These are phyloP conservation scores for Leccinum obscurum DNA, from an alignment of 768 basidiomycete genomes.

Conservation along the genomic window DNA sequence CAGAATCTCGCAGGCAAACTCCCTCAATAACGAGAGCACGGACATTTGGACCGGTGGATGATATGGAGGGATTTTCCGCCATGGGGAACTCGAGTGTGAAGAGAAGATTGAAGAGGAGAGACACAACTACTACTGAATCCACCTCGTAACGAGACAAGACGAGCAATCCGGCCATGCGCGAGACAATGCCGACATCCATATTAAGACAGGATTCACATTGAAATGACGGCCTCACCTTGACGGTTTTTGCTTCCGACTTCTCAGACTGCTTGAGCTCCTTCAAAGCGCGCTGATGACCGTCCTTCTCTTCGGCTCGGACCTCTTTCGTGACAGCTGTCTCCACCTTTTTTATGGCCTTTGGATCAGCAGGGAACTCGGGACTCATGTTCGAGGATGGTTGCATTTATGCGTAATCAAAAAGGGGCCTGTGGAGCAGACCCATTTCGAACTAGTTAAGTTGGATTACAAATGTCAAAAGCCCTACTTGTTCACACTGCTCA, in stretches of 20 bases:
- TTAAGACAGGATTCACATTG: background rate
- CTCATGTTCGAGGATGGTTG: conserved; percentile 21
- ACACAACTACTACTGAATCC: too few relatives aligned
- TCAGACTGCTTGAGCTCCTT: conserved; percentile 55
- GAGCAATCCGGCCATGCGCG: too few relatives aligned
- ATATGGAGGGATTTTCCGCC: too few relatives aligned
- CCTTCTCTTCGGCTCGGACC: conserved; percentile 50
- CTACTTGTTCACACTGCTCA: too few relatives aligned
- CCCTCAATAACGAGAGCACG: too few relatives aligned
- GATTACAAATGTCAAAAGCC: background rate
- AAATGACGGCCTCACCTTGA: conserved; percentile 42
- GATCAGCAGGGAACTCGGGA: conserved; percentile 18
- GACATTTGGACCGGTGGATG: too few relatives aligned
- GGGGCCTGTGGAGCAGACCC: conserved; percentile 10
- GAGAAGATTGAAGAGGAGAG: too few relatives aligned
- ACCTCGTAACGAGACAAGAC: too few relatives aligned
- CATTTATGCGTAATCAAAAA: conserved; percentile 1
- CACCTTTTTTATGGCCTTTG: conserved; percentile 36
- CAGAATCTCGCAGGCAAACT: too few relatives aligned
- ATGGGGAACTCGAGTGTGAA: too few relatives aligned
- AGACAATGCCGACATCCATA: too few relatives aligned
- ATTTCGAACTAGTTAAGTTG: background rate
- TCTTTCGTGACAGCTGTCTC: conserved; percentile 51
- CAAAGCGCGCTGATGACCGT: conserved; percentile 47
- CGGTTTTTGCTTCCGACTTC: conserved; percentile 51